Conservation (phyloP, 2,329 filamentous ascomycete genomes). For the Aspergillus sp. region DNA sequence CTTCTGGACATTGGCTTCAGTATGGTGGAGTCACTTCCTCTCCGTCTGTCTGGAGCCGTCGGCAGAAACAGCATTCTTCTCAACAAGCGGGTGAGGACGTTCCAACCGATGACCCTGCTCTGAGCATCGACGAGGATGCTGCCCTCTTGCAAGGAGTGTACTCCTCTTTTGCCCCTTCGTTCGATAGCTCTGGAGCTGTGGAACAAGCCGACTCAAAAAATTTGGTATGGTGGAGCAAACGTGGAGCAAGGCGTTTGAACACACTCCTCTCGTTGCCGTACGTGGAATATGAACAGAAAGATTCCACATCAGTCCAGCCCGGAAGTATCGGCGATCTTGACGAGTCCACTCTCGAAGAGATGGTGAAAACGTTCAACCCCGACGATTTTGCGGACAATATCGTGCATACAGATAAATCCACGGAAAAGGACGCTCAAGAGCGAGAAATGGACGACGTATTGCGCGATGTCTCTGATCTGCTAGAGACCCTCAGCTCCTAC, state of each 20-base stretch:
- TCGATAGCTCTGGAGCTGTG: slow-evolving; percentile 48
- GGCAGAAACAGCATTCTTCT: slow-evolving; percentile 33
- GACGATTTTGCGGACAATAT: slow-evolving; percentile 34
- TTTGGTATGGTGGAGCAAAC: slow-evolving; percentile 50
- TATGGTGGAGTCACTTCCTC: slow-evolving; percentile 44
- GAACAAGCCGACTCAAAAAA: slow-evolving; percentile 46
- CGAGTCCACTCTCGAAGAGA: slow-evolving; percentile 44
- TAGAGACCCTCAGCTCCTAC: slow-evolving; percentile 64
- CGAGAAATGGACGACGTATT: slow-evolving; percentile 56
- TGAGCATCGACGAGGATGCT: slow-evolving; percentile 36
- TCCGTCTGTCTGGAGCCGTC: slow-evolving; percentile 41
- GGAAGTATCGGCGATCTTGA: slow-evolving; percentile 41
- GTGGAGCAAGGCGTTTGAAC: slow-evolving; percentile 42
- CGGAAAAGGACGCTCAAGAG: slow-evolving; percentile 39
- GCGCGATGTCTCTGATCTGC: slow-evolving; percentile 59
- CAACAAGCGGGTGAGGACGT: slow-evolving; percentile 27
- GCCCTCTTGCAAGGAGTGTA: slow-evolving; percentile 47
- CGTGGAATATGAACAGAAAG: slow-evolving; percentile 25
- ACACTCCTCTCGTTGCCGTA: slow-evolving; percentile 36
- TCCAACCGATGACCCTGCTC: slow-evolving; percentile 30
- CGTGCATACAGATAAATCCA: slow-evolving; percentile 20
- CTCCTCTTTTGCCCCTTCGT: slow-evolving; percentile 52
- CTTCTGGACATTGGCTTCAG: slow-evolving; percentile 47
- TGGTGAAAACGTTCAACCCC: slow-evolving; percentile 45
- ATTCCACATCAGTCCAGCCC: slow-evolving; percentile 26